Base-by-base conservation (phyloP, 2,329 filamentous ascomycete species). In the Aurifilum marmelostoma region DNA sequence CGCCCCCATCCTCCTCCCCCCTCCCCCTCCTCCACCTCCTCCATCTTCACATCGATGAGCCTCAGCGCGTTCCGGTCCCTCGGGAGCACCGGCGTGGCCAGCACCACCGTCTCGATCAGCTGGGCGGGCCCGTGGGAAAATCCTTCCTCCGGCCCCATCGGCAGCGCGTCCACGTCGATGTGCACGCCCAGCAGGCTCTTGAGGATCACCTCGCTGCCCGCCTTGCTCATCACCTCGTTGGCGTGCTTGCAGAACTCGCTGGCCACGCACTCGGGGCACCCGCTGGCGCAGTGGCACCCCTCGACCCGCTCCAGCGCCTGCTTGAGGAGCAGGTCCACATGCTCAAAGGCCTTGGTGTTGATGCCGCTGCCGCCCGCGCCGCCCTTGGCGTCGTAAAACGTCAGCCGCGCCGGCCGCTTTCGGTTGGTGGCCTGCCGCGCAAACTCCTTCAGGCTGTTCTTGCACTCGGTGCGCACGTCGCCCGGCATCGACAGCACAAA, bases 381-480 rank as follows among this genome's bases (percentile, higher is more conserved):
- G 9, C 96, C 96, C 79, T 97, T 97, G 2, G 93, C 91, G 77
- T 98, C 96, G 79, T 98, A 99, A 75, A 97, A n/a, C 0, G 93
- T 97, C 62, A 99, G 80, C 0, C 96, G 84, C 0, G 94, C 96
- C 0, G 95, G 96, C 4, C 96, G 86, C 80, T 97, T 97, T 39
- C 94, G 87, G 37, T 82, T 81, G 0, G 88, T 89, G 75, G 91
- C 88, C 66, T 84, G 81, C 73, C 88, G 88, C 0, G 92, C 89
- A 72, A 97, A 93, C 79, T 98, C 95, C 78, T 98, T 98, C 70
- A 92, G 83, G 2, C 91, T 89, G 69, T 91, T 88, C 82, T 98
- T 98, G 80, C 96, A 98, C 80, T 98, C 96, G 0, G 96, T 98
- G 56, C 93, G 88, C 18, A 99, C 93, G 74, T 98, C 96, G 34